A percentile compares a stretch with the other conserved stretches of the same genome.
Evolutionary conservation across 176 grass and related monocot genomes (phyloP).

Genomic region (Themeda triandra): DNA sequence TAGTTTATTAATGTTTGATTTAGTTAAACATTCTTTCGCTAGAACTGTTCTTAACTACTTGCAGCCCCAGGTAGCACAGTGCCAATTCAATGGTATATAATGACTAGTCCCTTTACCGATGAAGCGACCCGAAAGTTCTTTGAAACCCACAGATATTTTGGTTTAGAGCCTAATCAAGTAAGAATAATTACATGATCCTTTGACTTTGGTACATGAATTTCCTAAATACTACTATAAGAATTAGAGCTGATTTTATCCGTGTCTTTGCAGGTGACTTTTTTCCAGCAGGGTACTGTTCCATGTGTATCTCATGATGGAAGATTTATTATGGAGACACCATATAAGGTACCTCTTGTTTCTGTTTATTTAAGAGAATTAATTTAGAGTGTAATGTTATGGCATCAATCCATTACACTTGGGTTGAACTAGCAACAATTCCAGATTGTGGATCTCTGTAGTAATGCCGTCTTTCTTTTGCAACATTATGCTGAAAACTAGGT

Average conservation of each 20-base stretch:
- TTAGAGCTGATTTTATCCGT: constrained; percentile 4
- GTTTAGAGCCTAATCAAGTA: constrained; percentile 80
- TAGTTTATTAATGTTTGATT: neutral
- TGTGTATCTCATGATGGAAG: constrained; percentile 79
- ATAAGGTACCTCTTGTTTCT: constrained; percentile 44
- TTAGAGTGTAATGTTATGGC: neutral
- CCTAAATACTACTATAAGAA: constrained; percentile 9
- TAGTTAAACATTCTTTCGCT: neutral
- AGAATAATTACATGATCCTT: constrained; percentile 18
- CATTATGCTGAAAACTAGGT: constrained; percentile 53
- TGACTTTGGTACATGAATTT: neutral
- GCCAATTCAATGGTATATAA: constrained; percentile 91
- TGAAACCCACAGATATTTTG: constrained; percentile 78
- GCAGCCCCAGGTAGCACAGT: constrained; percentile 37
- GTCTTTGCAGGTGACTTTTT: constrained; percentile 62
- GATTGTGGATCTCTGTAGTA: neutral
- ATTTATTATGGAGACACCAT: constrained; percentile 92
- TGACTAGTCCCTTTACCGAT: constrained; percentile 92
- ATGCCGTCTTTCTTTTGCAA: constrained; percentile 27
- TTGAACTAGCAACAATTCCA: neutral
- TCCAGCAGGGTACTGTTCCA: constrained; percentile 87
- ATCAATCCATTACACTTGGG: constrained; percentile 4
- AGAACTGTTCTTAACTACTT: neutral
- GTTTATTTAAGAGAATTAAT: neutral
- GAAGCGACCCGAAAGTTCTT: constrained; percentile 67